These are phyloP conservation scores for Oryza meridionalis DNA, from an alignment of 176 grass and related monocot genomes.

Conservation along the genomic window DNA sequence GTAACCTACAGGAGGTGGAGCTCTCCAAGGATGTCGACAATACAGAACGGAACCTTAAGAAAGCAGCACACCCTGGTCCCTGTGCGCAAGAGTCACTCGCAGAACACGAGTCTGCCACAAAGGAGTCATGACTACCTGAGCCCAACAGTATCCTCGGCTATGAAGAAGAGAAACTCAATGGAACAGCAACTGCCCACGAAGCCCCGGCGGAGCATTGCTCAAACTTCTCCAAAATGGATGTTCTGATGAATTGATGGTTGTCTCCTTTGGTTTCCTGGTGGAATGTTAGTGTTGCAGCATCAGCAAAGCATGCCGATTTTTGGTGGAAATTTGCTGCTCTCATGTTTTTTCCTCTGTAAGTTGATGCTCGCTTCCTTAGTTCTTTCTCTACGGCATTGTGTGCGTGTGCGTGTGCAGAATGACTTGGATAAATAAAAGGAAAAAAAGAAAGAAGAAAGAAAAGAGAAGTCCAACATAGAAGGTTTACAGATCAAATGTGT, in stretches of 20 bases:
- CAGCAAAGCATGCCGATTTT: constrained; percentile 2
- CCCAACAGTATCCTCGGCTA: constrained; percentile 85
- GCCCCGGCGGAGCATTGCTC: constrained; percentile 49
- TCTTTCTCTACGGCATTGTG: constrained; percentile 28
- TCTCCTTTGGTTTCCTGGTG: not conserved
- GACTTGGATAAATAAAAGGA: constrained; percentile 53
- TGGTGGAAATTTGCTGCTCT: constrained; percentile 9
- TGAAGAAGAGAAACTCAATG: constrained; percentile 81
- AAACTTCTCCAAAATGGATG: constrained; percentile 83
- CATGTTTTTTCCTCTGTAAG: constrained; percentile 24
- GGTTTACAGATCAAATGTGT: constrained; percentile 38
- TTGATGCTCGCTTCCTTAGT: constrained; percentile 12
- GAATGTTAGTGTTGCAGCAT: constrained; percentile 1
- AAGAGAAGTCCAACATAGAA: constrained; percentile 24
- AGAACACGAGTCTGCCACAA: constrained; percentile 53
- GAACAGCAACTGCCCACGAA: constrained; percentile 62
- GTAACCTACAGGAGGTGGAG: constrained; percentile 74
- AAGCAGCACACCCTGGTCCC: constrained; percentile 69
- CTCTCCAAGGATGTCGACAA: constrained; percentile 56
- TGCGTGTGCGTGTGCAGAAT: constrained; percentile 54
- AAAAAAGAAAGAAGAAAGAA: constrained; percentile 16
- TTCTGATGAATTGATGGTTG: constrained; percentile 46
- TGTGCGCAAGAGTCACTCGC: constrained; percentile 64
- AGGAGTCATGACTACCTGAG: constrained; percentile 80
- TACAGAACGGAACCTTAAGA: constrained; percentile 48